phyloP scores from a whole-genome alignment of 495 filamentous ascomycete species.

The Articulospora tetracladia region DNA sequence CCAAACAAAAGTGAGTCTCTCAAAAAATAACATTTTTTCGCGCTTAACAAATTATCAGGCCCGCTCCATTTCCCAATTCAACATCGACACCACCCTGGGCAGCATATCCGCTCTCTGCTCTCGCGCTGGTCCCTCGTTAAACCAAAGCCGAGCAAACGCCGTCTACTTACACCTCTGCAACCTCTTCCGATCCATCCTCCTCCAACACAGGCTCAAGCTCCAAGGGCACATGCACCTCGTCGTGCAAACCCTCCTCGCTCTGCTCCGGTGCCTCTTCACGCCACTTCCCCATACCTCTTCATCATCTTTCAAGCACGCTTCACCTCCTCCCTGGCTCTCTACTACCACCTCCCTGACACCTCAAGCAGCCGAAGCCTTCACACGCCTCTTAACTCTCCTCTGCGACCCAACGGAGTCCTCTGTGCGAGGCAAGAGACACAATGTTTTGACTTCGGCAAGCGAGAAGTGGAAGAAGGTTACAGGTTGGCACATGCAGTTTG shows the following conservation, averaged over 20 bases:
- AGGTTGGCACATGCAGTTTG: constrained; percentile 67
- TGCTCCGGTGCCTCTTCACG: constrained; percentile 62
- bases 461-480: constrained; percentile 72
- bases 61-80: constrained; percentile 60
- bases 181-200: constrained; percentile 50
- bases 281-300: constrained; percentile 44
- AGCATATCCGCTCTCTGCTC: constrained; percentile 52
- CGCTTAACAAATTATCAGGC: constrained; percentile 28
- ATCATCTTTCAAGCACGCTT: constrained; percentile 20
- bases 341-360: constrained; percentile 27
- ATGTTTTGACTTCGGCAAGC: constrained; percentile 64
- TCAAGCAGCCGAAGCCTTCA: constrained; percentile 56
- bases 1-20: constrained; percentile 37
- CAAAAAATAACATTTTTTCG: not conserved
- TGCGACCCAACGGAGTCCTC: constrained; percentile 77
- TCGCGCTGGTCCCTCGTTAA: constrained; percentile 33
- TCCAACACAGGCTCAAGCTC: constrained; percentile 60
- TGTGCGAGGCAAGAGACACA: constrained; percentile 48
- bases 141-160: constrained; percentile 38
- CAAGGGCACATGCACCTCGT: constrained; percentile 70
- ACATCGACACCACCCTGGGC: constrained; percentile 61
- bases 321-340: constrained; percentile 41
- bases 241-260: constrained; percentile 54
- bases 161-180: constrained; percentile 61
- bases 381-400: constrained; percentile 69